These are phyloP conservation scores for Globisporangium apiculatum DNA, from an alignment of 352 stramenopile genomes.

Conservation along the genomic window DNA sequence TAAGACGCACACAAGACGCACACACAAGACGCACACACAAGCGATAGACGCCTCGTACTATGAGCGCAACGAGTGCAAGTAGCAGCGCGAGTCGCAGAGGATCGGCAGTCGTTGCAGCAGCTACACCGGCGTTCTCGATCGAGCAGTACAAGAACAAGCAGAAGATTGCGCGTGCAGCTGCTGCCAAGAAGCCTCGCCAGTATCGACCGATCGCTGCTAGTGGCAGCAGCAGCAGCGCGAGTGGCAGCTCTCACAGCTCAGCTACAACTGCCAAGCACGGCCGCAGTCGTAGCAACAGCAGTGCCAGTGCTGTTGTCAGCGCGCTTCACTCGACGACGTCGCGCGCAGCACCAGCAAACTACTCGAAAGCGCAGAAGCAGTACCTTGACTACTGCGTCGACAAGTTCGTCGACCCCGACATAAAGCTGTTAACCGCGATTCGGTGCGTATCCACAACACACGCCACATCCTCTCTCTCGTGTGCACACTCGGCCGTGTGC, in stretches of 20 bases:
- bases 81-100: background rate
- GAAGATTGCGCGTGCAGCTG: slow-evolving; percentile 27
- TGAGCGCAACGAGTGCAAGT: background rate
- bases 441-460: slow-evolving; percentile 2
- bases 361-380: slow-evolving; percentile 34
- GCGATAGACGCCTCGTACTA: no score
- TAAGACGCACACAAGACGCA: no score
- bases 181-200: slow-evolving; percentile 12
- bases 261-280: background rate
- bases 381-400: slow-evolving; percentile 57
- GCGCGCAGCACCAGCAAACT: slow-evolving; percentile 14
- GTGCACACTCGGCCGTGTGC: no score
- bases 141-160: slow-evolving; percentile 54
- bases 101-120: background rate
- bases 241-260: background rate
- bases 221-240: background rate
- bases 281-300: background rate
- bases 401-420: slow-evolving; percentile 41
- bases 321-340: background rate
- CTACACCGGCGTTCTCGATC: slow-evolving; percentile 34
- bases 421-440: slow-evolving; percentile 34
- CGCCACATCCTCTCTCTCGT: no score
- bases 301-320: background rate
- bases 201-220: background rate
- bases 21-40: no score